Evolutionary conservation across 1,139 yeast genomes (phyloP).

Genomic region (Debaryomyces nepalensis): DNA sequence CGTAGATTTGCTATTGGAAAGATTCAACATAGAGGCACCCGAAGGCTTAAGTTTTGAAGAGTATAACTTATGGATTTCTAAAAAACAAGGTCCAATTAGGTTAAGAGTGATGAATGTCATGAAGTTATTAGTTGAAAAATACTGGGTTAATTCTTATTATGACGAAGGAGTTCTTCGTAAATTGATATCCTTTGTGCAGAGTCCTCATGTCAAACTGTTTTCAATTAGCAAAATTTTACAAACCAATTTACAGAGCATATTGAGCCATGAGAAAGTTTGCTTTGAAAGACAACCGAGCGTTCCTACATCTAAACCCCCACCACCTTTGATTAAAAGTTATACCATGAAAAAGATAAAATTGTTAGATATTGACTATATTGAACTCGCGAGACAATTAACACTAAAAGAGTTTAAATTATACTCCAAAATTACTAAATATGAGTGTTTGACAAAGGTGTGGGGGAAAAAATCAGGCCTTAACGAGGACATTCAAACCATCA

Average conservation of each 20-base stretch:
- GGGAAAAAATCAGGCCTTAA: constrained; percentile 65
- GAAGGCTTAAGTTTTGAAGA: constrained; percentile 87
- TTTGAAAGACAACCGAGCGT: constrained; percentile 36
- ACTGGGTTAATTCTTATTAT: constrained; percentile 74
- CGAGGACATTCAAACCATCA: constrained; percentile 58
- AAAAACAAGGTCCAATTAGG: constrained; percentile 70
- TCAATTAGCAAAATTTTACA: constrained; percentile 39
- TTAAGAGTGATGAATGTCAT: constrained; percentile 71
- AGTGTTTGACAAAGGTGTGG: constrained; percentile 83
- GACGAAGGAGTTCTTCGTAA: constrained; percentile 51
- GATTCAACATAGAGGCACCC: constrained; percentile 82
- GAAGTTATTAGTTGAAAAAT: constrained; percentile 70
- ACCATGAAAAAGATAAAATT: constrained; percentile 50
- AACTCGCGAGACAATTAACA: constrained; percentile 84
- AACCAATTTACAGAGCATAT: constrained; percentile 29
- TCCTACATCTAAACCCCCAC: constrained; percentile 42
- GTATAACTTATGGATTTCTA: constrained; percentile 77
- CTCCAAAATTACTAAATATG: constrained; percentile 68
- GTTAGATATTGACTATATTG: constrained; percentile 73
- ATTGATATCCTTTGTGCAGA: constrained; percentile 62
- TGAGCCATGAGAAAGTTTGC: constrained; percentile 39
- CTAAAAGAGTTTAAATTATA: constrained; percentile 76
- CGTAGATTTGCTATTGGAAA: constrained; percentile 59
- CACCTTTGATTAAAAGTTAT: constrained; percentile 44
- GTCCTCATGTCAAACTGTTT: constrained; percentile 48